Percentiles rank a stretch among this genome's conserved stretches.
Conservation (phyloP, 345 rosid genomes). For the Turnera subulata region DNA sequence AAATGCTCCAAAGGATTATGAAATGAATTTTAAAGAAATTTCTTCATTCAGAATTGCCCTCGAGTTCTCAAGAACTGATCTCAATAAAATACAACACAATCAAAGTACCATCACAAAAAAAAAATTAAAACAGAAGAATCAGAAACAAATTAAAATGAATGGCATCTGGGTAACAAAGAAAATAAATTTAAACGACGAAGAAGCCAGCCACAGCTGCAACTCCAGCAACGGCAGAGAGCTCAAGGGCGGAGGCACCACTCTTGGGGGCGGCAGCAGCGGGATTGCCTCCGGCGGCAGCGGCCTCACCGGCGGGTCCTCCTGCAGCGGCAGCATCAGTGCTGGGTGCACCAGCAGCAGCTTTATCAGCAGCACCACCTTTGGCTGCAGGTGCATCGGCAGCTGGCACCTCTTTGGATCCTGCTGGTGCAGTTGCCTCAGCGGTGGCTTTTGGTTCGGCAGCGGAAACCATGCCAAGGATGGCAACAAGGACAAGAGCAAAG, state of each 20-base stretch:
- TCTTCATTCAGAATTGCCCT: too few species aligned
- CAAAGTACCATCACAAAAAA: too few species aligned
- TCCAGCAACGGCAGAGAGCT: slow-evolving; percentile 16
- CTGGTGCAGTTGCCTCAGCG: not conserved
- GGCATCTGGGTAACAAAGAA: too few species aligned
- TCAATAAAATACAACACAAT: too few species aligned
- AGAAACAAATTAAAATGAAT: too few species aligned
- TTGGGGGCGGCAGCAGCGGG: not conserved
- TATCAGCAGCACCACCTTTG: slow-evolving; percentile 7
- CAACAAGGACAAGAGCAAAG: slow-evolving; percentile 13
- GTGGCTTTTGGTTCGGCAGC: slow-evolving; percentile 4
- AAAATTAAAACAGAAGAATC: too few species aligned
- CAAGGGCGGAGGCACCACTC: slow-evolving; percentile 13
- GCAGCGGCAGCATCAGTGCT: slow-evolving; percentile 36
- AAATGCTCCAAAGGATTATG: too few species aligned
- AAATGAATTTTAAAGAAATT: too few species aligned
- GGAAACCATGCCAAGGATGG: slow-evolving; percentile 5
- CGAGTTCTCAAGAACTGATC: too few species aligned
- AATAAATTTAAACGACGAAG: slow-evolving; percentile 1
- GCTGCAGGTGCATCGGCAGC: not conserved
- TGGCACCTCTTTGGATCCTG: too few species aligned
- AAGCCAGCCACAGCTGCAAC: slow-evolving; percentile 25
- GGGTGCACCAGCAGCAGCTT: slow-evolving; percentile 16
- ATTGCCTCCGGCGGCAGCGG: not conserved
- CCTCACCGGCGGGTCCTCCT: slow-evolving; percentile 25